phyloP scores from a whole-genome alignment of 2,329 filamentous ascomycete genomes.

The Spiromastix sp. region DNA sequence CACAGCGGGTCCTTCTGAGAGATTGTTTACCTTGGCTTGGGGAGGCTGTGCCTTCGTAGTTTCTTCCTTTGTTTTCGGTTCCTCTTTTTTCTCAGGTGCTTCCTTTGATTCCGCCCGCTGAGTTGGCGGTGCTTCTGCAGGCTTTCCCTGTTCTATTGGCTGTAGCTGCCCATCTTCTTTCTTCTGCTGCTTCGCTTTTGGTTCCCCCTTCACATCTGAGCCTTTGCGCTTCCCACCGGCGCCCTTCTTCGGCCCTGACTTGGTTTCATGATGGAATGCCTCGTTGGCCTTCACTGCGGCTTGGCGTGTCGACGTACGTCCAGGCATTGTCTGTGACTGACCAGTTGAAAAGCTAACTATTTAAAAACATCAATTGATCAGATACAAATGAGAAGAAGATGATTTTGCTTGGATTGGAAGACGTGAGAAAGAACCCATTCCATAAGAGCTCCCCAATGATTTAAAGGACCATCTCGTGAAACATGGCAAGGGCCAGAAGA shows the following conservation, averaged over 20 bases:
- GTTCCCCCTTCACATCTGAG: conserved; percentile 11
- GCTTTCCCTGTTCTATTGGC: conserved; percentile 1
- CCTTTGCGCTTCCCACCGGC: conserved; percentile 33
- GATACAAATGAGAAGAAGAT: neutral
- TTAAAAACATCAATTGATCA: neutral
- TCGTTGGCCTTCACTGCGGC: conserved; percentile 35
- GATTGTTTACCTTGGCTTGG: conserved; percentile 4
- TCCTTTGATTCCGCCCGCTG: conserved; percentile 9
- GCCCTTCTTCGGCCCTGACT: conserved; percentile 17
- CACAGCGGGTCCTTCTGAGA: conserved; percentile 30
- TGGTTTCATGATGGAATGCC: conserved; percentile 25
- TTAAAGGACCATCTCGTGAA: too few relatives aligned
- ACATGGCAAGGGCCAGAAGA: too few relatives aligned
- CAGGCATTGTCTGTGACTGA: conserved; percentile 20
- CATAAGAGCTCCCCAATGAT: too few relatives aligned
- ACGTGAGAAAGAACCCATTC: too few relatives aligned
- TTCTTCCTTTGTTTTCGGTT: neutral
- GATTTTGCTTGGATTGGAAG: too few relatives aligned
- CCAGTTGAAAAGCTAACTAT: neutral
- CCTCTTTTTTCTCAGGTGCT: neutral
- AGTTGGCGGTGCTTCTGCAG: conserved; percentile 9
- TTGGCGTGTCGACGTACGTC: conserved; percentile 31
- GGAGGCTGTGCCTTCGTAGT: conserved; percentile 9
- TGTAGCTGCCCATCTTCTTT: conserved; percentile 15
- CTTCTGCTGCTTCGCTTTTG: conserved; percentile 30